Evolutionary conservation across 1,284 basidiomycete genomes (phyloP).

Genomic region (Sanghuangporus sanghuang): DNA sequence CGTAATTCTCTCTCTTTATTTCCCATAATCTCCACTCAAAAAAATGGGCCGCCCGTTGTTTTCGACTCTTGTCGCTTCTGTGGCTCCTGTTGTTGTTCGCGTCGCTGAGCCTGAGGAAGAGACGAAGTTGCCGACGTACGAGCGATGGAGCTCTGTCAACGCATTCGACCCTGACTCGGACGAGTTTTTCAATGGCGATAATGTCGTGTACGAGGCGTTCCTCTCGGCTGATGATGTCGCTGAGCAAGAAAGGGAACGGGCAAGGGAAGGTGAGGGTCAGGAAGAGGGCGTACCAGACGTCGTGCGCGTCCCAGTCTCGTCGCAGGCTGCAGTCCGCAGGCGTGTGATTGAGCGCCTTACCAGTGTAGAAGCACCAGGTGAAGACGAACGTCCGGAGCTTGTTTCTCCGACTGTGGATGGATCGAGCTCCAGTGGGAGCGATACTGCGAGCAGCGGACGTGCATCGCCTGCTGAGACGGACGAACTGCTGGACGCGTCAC

Average conservation of each 20-base stretch:
- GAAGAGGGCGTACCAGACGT: not conserved
- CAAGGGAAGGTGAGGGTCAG: not conserved
- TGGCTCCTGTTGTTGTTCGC: slow-evolving; percentile 28
- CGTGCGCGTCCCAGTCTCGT: not conserved
- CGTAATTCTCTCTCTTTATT: not conserved
- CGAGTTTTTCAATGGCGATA: slow-evolving; percentile 56
- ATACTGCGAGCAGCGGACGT: slow-evolving; percentile 5
- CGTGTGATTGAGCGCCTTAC: not conserved
- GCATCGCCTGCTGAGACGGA: not conserved
- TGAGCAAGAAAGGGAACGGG: not conserved
- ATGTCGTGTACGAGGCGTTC: slow-evolving; percentile 65
- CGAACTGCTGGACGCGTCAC: not conserved
- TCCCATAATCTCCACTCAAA: not conserved
- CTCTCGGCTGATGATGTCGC: slow-evolving; percentile 33
- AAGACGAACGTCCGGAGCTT: slow-evolving; percentile 9
- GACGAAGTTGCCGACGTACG: slow-evolving; percentile 30
- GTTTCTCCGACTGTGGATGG: slow-evolving; percentile 3
- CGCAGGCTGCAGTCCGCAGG: not conserved
- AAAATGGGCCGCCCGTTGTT: slow-evolving; percentile 67
- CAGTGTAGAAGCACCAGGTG: not conserved
- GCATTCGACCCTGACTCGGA: slow-evolving; percentile 77
- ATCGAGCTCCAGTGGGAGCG: slow-evolving; percentile 1
- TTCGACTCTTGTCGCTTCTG: slow-evolving; percentile 37
- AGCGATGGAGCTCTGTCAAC: slow-evolving; percentile 62
- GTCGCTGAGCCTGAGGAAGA: slow-evolving; percentile 43